Percentiles rank a stretch among this genome's conserved stretches.
Conservation (phyloP, 2,329 filamentous ascomycete genomes). For the Aspergillus versicolor region DNA sequence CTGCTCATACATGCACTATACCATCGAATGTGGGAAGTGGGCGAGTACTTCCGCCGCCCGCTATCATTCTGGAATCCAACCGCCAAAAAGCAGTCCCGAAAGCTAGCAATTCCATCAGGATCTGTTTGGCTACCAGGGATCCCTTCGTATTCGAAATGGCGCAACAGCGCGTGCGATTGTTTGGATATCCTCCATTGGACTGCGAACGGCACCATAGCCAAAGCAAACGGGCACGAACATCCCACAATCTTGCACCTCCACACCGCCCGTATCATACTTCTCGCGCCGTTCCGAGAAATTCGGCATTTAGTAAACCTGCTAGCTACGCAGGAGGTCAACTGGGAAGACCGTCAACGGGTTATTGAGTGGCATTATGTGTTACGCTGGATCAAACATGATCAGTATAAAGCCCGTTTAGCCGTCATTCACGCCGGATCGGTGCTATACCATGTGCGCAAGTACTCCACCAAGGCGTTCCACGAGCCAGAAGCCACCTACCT, state of each 20-base stretch:
- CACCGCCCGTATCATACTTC: slow-evolving; percentile 52
- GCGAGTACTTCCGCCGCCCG: slow-evolving; percentile 45
- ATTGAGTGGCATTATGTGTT: slow-evolving; percentile 44
- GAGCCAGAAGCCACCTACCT: slow-evolving; percentile 49
- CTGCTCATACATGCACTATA: slow-evolving; percentile 53
- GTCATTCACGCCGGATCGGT: slow-evolving; percentile 54
- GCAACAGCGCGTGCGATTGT: slow-evolving; percentile 44
- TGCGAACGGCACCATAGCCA: slow-evolving; percentile 53
- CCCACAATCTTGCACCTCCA: slow-evolving; percentile 58
- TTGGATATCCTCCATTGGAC: slow-evolving; percentile 60
- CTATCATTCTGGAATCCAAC: slow-evolving; percentile 49
- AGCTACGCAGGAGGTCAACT: slow-evolving; percentile 30
- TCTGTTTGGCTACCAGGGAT: slow-evolving; percentile 50
- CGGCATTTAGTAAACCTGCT: slow-evolving; percentile 42
- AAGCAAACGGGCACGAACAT: slow-evolving; percentile 53
- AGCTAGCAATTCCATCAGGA: slow-evolving; percentile 33
- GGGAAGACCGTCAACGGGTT: slow-evolving; percentile 27
- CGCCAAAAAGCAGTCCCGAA: slow-evolving; percentile 39
- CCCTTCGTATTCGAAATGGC: slow-evolving; percentile 48
- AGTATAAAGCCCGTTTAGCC: slow-evolving; percentile 58
- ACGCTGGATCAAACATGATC: slow-evolving; percentile 52
- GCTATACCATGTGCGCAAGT: slow-evolving; percentile 55
- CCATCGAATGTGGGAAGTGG: slow-evolving; percentile 51
- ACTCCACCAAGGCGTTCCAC: slow-evolving; percentile 49
- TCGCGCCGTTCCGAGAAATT: slow-evolving; percentile 51